Percentiles rank a stretch among this genome's conserved stretches.
These are phyloP conservation scores for Termitomyces sp. DNA, from an alignment of 768 basidiomycete genomes.

Conservation along the genomic window DNA sequence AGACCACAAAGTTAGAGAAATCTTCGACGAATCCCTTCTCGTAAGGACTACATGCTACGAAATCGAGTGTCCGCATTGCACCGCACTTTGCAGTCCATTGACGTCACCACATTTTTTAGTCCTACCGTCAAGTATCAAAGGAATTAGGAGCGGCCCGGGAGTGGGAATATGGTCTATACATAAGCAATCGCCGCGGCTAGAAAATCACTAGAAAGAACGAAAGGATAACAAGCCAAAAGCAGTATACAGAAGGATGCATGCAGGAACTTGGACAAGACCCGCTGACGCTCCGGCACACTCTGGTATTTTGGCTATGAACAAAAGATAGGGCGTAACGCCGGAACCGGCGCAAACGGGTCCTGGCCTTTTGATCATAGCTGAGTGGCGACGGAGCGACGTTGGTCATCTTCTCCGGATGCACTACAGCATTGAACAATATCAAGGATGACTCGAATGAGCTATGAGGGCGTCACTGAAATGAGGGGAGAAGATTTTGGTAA, in stretches of 20 bases:
- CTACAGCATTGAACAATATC: not conserved
- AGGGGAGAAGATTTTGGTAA: too few relatives aligned
- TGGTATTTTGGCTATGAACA: slow-evolving; percentile 60
- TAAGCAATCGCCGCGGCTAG: too few relatives aligned
- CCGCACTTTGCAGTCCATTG: not conserved
- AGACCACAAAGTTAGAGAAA: too few relatives aligned
- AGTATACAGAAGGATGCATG: not conserved
- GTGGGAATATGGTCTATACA: not conserved
- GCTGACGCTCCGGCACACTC: slow-evolving; percentile 43
- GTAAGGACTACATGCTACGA: too few relatives aligned
- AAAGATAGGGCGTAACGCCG: slow-evolving; percentile 34
- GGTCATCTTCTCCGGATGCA: not conserved
- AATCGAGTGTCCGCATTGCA: too few relatives aligned
- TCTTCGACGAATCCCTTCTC: too few relatives aligned
- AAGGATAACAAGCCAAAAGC: not conserved
- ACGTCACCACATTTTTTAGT: not conserved
- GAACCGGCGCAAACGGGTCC: slow-evolving; percentile 24
- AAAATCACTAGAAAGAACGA: not conserved
- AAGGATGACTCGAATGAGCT: not conserved
- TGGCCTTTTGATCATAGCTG: slow-evolving; percentile 35
- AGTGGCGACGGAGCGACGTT: slow-evolving; percentile 32
- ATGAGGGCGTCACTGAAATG: too few relatives aligned
- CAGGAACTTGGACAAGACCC: slow-evolving; percentile 12
- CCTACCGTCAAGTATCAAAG: not conserved
- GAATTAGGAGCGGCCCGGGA: too few relatives aligned